These are phyloP conservation scores for Podospora didyma DNA, from an alignment of 495 filamentous ascomycete genomes.

Conservation along the genomic window DNA sequence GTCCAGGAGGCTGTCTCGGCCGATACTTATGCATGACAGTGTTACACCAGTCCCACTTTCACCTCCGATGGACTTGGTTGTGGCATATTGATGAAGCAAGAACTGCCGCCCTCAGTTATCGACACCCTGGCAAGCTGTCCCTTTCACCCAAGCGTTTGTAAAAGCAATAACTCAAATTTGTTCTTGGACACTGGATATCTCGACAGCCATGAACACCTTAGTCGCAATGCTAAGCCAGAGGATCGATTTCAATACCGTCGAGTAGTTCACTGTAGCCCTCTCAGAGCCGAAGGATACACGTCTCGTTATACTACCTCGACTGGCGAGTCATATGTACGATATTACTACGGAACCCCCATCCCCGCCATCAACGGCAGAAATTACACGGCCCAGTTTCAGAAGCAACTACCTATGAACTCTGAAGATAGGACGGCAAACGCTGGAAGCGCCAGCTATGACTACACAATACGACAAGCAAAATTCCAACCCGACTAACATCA, in stretches of 20 bases:
- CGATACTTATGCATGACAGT: constrained; percentile 16
- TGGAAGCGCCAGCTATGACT: too few relatives aligned
- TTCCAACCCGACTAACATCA: too few relatives aligned
- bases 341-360: constrained; percentile 8
- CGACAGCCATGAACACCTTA: constrained; percentile 16
- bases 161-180: constrained; percentile 3
- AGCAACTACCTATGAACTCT: not conserved
- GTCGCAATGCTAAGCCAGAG: constrained; percentile 7
- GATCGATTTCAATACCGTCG: constrained; percentile 5
- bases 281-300: constrained; percentile 3
- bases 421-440: not conserved
- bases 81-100: not conserved
- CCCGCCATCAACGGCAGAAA: not conserved
- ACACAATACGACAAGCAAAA: too few relatives aligned
- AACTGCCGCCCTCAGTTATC: not conserved
- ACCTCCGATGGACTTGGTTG: not conserved
- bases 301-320: not conserved
- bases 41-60: not conserved
- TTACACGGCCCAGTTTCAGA: too few relatives aligned
- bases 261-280: constrained; percentile 13
- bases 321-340: not conserved
- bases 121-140: constrained; percentile 12
- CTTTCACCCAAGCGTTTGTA: constrained; percentile 11
- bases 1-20: not conserved
- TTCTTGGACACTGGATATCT: constrained; percentile 16